Conservation (phyloP, 129 eudicot species). For the Saussurea involucrata region DNA sequence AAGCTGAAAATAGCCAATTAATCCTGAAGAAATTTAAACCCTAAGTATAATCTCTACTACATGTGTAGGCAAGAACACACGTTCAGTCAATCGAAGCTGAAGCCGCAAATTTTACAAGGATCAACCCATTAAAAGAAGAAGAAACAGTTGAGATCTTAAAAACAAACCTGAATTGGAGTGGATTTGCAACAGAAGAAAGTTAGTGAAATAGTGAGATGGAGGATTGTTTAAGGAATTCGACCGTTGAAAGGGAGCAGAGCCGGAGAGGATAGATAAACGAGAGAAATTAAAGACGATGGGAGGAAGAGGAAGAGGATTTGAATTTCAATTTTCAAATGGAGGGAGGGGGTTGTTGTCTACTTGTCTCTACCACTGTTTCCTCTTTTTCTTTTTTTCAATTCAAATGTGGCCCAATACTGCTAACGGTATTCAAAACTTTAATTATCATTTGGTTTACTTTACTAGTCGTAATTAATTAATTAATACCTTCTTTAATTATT, state of each 20-base stretch:
- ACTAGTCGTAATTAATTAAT: too few relatives aligned
- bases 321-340: conserved; percentile 43
- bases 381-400: not conserved
- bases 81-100: not conserved
- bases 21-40: conserved; percentile 1
- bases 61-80: not conserved
- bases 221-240: conserved; percentile 30
- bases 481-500: too few relatives aligned
- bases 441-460: not conserved
- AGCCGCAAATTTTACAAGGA: not conserved
- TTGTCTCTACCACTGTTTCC: not conserved
- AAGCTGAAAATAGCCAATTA: not conserved
- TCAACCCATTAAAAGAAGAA: not conserved
- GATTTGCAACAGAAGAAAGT: not conserved
- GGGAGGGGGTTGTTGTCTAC: not conserved
- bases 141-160: not conserved
- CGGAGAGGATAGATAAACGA: not conserved
- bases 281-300: not conserved
- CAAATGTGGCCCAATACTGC: conserved; percentile 9
- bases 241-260: conserved; percentile 42
- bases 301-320: conserved; percentile 16
- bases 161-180: conserved; percentile 14
- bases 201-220: conserved; percentile 11
- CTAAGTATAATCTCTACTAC: not conserved
- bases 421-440: not conserved